phyloP scores from a whole-genome alignment of 208 protist species.

The Trichomonas tenax region DNA sequence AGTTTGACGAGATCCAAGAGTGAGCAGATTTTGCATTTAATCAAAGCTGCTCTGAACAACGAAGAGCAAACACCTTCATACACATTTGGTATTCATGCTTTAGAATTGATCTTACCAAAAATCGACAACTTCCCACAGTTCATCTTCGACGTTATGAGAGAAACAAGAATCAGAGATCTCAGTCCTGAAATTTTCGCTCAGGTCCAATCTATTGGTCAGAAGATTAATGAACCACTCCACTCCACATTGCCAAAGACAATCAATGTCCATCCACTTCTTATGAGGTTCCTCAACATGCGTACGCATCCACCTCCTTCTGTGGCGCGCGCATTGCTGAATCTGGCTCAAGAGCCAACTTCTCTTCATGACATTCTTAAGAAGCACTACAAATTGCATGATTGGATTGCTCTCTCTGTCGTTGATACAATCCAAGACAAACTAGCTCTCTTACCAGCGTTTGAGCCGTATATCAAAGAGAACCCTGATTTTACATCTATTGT shows the following conservation, averaged over 20 bases:
- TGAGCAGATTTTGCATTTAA: not conserved
- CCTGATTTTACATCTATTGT: not conserved
- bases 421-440: not conserved
- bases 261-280: not conserved
- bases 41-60: not conserved
- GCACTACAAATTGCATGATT: not conserved
- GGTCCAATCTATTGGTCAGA: not conserved
- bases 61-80: not conserved
- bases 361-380: not conserved
- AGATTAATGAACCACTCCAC: not conserved
- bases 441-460: not conserved
- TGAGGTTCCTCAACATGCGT: not conserved
- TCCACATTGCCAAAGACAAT: not conserved
- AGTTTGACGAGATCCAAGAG: not conserved
- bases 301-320: not conserved
- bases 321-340: not conserved
- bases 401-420: not conserved
- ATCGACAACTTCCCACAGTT: not conserved
- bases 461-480: not conserved
- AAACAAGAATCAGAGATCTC: not conserved
- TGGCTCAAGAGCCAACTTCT: not conserved
- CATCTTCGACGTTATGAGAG: not conserved
- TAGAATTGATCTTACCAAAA: not conserved
- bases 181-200: not conserved
- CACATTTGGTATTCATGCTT: not conserved